Evolutionary conservation across 164 flowering plant genomes (phyloP).

Genomic region (Cinnamomum micranthum): DNA sequence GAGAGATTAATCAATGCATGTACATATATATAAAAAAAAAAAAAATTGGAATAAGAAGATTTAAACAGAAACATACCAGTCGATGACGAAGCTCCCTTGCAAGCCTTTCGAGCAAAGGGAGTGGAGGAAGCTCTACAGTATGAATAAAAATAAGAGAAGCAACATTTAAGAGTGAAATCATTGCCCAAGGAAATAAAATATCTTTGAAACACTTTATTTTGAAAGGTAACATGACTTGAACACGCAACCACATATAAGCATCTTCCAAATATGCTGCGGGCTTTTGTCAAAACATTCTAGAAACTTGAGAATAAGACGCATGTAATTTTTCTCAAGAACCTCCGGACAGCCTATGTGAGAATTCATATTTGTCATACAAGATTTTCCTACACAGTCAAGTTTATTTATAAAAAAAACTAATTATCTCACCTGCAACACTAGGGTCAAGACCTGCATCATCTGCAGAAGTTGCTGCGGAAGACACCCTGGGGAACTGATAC

Average conservation of each 20-base stretch:
- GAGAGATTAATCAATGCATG: neutral
- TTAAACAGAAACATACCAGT: slow-evolving; percentile 42
- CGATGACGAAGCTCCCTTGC: slow-evolving; percentile 80
- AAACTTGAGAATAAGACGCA: too few relatives aligned
- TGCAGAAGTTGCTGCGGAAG: slow-evolving; percentile 95
- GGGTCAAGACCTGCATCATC: slow-evolving; percentile 96
- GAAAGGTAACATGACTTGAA: too few relatives aligned
- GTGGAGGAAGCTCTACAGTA: slow-evolving; percentile 86
- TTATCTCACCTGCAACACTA: slow-evolving; percentile 64
- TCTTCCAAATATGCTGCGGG: too few relatives aligned
- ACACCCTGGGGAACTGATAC: slow-evolving; percentile 82
- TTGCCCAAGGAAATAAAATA: neutral
- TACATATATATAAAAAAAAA: neutral
- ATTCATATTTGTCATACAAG: neutral
- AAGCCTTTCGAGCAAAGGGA: slow-evolving; percentile 79
- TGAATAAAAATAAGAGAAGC: slow-evolving; percentile 1
- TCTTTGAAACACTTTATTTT: too few relatives aligned
- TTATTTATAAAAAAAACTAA: neutral
- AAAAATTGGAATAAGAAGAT: neutral
- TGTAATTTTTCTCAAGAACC: too few relatives aligned
- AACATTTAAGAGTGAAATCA: neutral
- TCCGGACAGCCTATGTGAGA: neutral
- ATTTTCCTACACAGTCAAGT: neutral
- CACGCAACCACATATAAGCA: too few relatives aligned
- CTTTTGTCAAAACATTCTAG: too few relatives aligned